Percentiles rank a stretch among this genome's conserved stretches.
These are phyloP conservation scores for Stagonosporopsis cucurbitacearum DNA, from an alignment of 2,329 filamentous ascomycete species.

Conservation along the genomic window DNA sequence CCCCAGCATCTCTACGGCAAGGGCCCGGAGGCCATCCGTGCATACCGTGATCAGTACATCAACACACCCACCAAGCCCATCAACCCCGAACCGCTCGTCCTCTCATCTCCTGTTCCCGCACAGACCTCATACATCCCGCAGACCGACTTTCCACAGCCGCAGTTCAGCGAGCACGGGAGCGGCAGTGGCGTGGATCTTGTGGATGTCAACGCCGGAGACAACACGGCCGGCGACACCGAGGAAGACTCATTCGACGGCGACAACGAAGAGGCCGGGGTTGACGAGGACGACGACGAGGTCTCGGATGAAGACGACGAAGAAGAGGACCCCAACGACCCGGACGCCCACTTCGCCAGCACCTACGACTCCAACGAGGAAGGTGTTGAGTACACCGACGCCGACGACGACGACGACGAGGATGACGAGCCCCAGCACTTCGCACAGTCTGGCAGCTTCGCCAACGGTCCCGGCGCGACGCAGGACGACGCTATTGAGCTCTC, in stretches of 20 bases:
- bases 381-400: constrained; percentile 14
- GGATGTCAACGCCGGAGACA: constrained; percentile 15
- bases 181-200: constrained; percentile 19
- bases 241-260: constrained; percentile 17
- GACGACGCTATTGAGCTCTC: constrained; percentile 47
- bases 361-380: constrained; percentile 24
- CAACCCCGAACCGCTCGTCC: constrained; percentile 28
- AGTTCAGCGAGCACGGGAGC: constrained; percentile 21
- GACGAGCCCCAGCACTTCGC: constrained; percentile 20
- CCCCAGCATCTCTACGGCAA: constrained; percentile 46
- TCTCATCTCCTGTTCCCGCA: constrained; percentile 34
- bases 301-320: constrained; percentile 2
- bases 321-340: constrained; percentile 8
- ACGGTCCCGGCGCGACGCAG: constrained; percentile 34
- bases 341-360: not conserved
- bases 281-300: constrained; percentile 15
- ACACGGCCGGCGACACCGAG: constrained; percentile 18
- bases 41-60: constrained; percentile 32
- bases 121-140: constrained; percentile 29
- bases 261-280: constrained; percentile 20
- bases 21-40: constrained; percentile 39
- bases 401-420: constrained; percentile 28
- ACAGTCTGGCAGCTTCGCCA: constrained; percentile 7
- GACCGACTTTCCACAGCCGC: constrained; percentile 11
- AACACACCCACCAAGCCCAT: constrained; percentile 21